A percentile compares a stretch with the other conserved stretches of the same genome.
phyloP scores from a whole-genome alignment of 805 yeast genomes.

The Lipomyces sp. region DNA sequence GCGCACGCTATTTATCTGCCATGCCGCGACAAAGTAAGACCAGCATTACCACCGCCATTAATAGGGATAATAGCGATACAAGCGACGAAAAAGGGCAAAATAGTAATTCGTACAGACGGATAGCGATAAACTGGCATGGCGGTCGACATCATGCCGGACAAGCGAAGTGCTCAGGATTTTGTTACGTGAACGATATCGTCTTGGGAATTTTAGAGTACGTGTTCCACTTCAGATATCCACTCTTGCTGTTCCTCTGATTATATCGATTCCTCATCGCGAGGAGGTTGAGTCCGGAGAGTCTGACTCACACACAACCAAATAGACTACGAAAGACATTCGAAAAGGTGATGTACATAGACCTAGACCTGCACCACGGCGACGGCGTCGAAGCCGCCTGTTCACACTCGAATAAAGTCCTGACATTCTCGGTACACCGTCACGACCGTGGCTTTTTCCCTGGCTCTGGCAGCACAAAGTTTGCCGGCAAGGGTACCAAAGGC shows the following conservation, averaged over 20 bases:
- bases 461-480: conserved; percentile 49
- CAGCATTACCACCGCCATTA: no score
- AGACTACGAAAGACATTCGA: conserved; percentile 46
- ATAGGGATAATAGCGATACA: no score
- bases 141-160: conserved; percentile 92
- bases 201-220: conserved; percentile 47
- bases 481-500: conserved; percentile 43
- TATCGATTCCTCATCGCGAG: background rate
- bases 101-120: conserved; percentile 12
- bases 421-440: conserved; percentile 60
- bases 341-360: conserved; percentile 58
- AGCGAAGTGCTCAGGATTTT: conserved; percentile 83
- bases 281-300: background rate
- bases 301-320: background rate
- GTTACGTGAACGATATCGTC: conserved; percentile 77
- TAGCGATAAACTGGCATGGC: conserved; percentile 72
- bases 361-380: conserved; percentile 79
- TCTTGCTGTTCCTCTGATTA: background rate
- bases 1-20: conserved; percentile 42
- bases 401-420: conserved; percentile 52
- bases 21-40: no score
- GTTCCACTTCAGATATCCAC: background rate
- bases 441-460: conserved; percentile 75
- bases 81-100: no score
- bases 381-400: conserved; percentile 69